Conservation (phyloP, 306 rosid genomes). For the Malus sylvestris region DNA sequence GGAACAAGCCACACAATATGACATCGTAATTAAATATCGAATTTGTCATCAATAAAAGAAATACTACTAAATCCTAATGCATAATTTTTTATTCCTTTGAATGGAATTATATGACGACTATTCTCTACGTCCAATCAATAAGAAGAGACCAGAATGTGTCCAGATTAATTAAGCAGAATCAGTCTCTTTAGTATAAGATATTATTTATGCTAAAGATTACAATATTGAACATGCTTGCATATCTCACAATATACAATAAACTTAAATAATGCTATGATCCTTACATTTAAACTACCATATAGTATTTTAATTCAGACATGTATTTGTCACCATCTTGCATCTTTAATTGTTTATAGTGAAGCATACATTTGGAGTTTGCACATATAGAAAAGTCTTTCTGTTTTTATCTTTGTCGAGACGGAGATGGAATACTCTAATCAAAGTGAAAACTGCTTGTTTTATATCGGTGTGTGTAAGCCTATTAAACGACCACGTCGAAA, state of each 20-base stretch:
- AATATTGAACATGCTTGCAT: background rate
- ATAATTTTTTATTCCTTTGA: background rate
- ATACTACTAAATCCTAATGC: background rate
- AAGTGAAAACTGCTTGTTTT: background rate
- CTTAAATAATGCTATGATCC: slow-evolving; percentile 12
- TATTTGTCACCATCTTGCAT: background rate
- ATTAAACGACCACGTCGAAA: background rate
- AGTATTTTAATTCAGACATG: background rate
- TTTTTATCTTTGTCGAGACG: background rate
- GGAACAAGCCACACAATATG: background rate
- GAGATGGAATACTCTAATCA: background rate
- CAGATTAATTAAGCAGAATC: background rate
- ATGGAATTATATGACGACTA: background rate
- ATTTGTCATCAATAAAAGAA: too few relatives aligned
- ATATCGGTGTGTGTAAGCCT: background rate
- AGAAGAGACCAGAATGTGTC: background rate
- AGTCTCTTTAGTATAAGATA: background rate
- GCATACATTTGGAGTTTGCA: background rate
- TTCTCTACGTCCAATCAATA: background rate
- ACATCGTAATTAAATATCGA: background rate
- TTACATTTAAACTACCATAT: slow-evolving; percentile 28
- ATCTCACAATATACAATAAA: background rate
- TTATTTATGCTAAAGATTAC: background rate
- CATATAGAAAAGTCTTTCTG: background rate
- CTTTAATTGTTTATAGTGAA: background rate